Evolutionary conservation across 768 basidiomycete genomes (phyloP), one percentile per base, ranked within the genome.

Genomic region (Amanita pallidorosea): DNA sequence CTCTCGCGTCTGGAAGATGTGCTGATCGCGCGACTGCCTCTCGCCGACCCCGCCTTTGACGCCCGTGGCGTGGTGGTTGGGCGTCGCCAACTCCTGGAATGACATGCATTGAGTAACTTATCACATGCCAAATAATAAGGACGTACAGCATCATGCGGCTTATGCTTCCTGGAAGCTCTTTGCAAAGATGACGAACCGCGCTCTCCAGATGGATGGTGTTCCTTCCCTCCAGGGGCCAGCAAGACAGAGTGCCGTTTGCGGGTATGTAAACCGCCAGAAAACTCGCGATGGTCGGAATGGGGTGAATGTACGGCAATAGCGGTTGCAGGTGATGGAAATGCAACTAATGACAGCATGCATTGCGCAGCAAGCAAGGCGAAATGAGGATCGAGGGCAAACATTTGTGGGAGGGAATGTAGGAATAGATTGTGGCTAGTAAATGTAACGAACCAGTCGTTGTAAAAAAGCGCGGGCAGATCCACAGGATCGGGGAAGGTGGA

Each of bases 391-490:
- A 51, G 33, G 34, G 50, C 43, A 34, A 51, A 42, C 50, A 51
- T 51, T 18, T 42, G 44, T 34, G 11, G 4, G 22, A 51, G 23
- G 7, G 50, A 41, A 23, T 15, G 42, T 51, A 20, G 17, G 49
- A 31, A 35, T 51, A 45, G 33, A 15, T 7, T 51, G 50, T 51
- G 20, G 23, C 17, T 25, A 20, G 9, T 44, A 45, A 51, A 45
- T 15, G 34, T 43, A 51, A 45, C 50, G 50, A 51, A 51, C 50
- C 50, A 29, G 50, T 51, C 50, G 50, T 51, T 44, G 34, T 44
- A 25, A 23, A 18, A n/a, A 51, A n/a, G 25, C 12, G 43, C 7
- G 13, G n/a, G 17, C 8, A 17, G 50, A 51, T 45, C 50, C 44
- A 42, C 50, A 51, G 50, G 50, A 51, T 45, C 50, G 11, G n/a